Base-by-base conservation (phyloP, 495 filamentous ascomycete species). In the Barbatosphaeria neglecta region DNA sequence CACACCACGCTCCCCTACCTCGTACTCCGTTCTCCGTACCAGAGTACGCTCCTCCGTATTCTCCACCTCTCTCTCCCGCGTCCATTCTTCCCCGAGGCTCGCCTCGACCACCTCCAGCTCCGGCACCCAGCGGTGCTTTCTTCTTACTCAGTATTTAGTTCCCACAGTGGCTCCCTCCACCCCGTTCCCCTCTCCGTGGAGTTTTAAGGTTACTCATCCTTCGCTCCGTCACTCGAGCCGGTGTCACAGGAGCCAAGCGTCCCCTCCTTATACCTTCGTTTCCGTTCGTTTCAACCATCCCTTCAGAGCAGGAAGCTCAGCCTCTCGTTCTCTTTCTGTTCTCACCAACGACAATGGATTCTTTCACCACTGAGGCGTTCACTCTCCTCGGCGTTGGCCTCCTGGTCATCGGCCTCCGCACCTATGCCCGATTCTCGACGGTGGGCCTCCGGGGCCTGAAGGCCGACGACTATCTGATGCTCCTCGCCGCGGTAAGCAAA, bases 381-480 rank as follows among this genome's bases (percentile, higher is more conserved):
- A 59, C 70, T 15, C 59, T 80, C 10, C 56, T 80, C 18, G 71
- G 53, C 0, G 25, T 78, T 11, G 75, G 68, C 16, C 57, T 78
- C 8, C 38, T 64, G 41, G 51, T 78, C 41, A 75, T 82, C 37
- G 59, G 48, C 4, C 52, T 76, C 7, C 70, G 77, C 3, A 57
- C 69, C n/a, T 61, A 58, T 10, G 71, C 72, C 7, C 60, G 78
- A 56, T 73, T 72, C 58, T 60, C 52, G 37, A 67, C 67, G 16
- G 71, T 73, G n/a, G 77, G 77, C 3, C 55, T 72, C 7, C 60
- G 54, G 40, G 67, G 69, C 15, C 71, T 75, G 44, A 67, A 73
- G 46, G 52, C 67, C 0, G 78, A 82, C 56, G 78, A 82, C 52
- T 80, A 78, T 57, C 50, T 82, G 9, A 81, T 81, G 76, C 50